Percentiles rank a stretch among this genome's conserved stretches.
phyloP scores from a whole-genome alignment of 495 filamentous ascomycete species.

The Tetracladium setigerum region DNA sequence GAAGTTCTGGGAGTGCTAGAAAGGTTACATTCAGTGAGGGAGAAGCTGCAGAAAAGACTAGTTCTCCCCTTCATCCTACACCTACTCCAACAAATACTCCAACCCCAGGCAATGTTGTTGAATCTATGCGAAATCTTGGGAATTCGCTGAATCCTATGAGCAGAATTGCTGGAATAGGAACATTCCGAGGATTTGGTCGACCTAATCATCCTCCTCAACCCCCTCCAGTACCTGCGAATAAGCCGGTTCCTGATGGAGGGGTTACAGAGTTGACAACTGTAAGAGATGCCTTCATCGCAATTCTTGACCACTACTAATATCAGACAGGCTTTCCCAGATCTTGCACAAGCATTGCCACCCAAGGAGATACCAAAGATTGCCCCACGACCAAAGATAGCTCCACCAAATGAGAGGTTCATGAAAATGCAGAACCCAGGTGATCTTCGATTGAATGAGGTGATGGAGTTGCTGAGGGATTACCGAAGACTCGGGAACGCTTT shows the following conservation, averaged over 20 bases:
- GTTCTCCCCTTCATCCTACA: constrained; percentile 11
- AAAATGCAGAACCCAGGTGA: constrained; percentile 71
- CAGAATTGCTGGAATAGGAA: constrained; percentile 44
- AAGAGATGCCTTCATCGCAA: constrained; percentile 7
- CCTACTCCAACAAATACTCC: constrained; percentile 5
- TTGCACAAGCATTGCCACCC: constrained; percentile 41
- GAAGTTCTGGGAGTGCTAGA: constrained; percentile 53
- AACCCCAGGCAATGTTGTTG: constrained; percentile 49
- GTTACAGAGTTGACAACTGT: constrained; percentile 42
- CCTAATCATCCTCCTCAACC: constrained; percentile 25
- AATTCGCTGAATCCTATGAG: constrained; percentile 81
- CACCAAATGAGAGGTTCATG: constrained; percentile 74
- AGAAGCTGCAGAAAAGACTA: constrained; percentile 28
- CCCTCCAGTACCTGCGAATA: constrained; percentile 13
- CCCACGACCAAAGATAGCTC: constrained; percentile 58
- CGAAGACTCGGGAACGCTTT: constrained; percentile 67
- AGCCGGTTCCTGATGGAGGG: constrained; percentile 32
- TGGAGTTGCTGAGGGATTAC: constrained; percentile 80
- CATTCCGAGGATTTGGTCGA: constrained; percentile 71
- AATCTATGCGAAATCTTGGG: constrained; percentile 76
- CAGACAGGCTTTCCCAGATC: constrained; percentile 51
- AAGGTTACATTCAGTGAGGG: constrained; percentile 34
- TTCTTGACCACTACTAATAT: background rate
- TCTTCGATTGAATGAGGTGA: constrained; percentile 72
- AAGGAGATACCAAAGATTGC: constrained; percentile 44